Percentiles rank a stretch among this genome's conserved stretches.
phyloP scores from a whole-genome alignment of 1,284 basidiomycete genomes.

The Rhodotorula sp. region DNA sequence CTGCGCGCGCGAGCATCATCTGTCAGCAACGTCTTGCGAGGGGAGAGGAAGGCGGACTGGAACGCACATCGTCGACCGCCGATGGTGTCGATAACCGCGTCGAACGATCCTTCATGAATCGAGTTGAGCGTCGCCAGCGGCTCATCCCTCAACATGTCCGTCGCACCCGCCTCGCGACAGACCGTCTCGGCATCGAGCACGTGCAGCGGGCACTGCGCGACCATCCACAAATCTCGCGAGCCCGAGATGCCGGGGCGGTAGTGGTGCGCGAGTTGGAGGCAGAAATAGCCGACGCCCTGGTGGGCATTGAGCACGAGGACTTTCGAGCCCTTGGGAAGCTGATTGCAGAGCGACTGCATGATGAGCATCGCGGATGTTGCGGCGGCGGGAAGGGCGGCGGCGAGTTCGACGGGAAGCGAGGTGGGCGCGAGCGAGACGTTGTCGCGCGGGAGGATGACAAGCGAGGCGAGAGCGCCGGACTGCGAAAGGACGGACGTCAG shows the following conservation, averaged over 20 bases:
- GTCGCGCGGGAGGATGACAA: slow-evolving; percentile 46
- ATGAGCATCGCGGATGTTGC: slow-evolving; percentile 50
- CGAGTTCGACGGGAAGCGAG: slow-evolving; percentile 48
- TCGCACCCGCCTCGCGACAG: slow-evolving; percentile 49
- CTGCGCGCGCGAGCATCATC: no score
- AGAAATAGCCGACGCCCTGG: slow-evolving; percentile 50
- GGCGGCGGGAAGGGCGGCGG: slow-evolving; percentile 50
- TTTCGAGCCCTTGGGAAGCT: slow-evolving; percentile 48
- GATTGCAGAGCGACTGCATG: slow-evolving; percentile 47
- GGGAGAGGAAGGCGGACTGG: background rate
- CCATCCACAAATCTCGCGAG: slow-evolving; percentile 47
- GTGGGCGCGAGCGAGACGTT: slow-evolving; percentile 49
- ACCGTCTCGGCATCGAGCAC: slow-evolving; percentile 47
- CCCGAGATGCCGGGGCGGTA: slow-evolving; percentile 36
- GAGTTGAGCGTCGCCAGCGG: slow-evolving; percentile 50
- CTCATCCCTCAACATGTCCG: slow-evolving; percentile 50
- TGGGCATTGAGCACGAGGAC: slow-evolving; percentile 52
- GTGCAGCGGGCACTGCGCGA: slow-evolving; percentile 49
- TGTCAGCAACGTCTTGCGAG: slow-evolving; percentile 8
- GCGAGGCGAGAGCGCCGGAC: slow-evolving; percentile 50
- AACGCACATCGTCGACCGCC: slow-evolving; percentile 33
- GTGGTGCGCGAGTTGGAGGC: slow-evolving; percentile 49
- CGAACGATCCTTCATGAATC: slow-evolving; percentile 50
- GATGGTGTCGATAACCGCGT: slow-evolving; percentile 46
- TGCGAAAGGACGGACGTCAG: slow-evolving; percentile 6